Evolutionary conservation across 805 yeast genomes (phyloP).

Genomic region (Hanseniaspora occidentalis): DNA sequence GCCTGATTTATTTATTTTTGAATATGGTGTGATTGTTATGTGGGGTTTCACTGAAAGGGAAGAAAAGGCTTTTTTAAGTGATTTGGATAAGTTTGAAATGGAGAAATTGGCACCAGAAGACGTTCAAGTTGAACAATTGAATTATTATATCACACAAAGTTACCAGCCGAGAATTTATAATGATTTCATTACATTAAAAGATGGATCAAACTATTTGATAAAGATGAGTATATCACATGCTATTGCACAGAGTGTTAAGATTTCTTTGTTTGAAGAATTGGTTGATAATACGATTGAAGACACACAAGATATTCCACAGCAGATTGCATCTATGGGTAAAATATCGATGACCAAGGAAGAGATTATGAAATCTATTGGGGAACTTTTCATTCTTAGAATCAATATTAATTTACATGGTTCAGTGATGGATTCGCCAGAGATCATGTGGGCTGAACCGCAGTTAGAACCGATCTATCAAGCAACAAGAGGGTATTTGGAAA

Average conservation of each 20-base stretch:
- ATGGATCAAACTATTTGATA: constrained; percentile 79
- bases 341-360: constrained; percentile 90
- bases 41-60: constrained; percentile 91
- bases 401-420: constrained; percentile 77
- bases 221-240: constrained; percentile 93
- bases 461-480: constrained; percentile 96
- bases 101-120: constrained; percentile 85
- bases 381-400: constrained; percentile 75
- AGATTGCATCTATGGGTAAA: constrained; percentile 88
- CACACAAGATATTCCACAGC: constrained; percentile 94
- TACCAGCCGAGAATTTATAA: constrained; percentile 94
- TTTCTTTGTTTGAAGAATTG: constrained; percentile 87
- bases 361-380: constrained; percentile 96
- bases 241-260: constrained; percentile 88
- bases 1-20: constrained; percentile 79
- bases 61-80: constrained; percentile 68
- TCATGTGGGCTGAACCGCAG: constrained; percentile 99
- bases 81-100: constrained; percentile 79
- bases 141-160: constrained; percentile 84
- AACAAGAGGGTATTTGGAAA: constrained; percentile 88
- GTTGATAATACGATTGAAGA: constrained; percentile 96
- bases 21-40: constrained; percentile 91
- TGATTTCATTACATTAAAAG: constrained; percentile 86
- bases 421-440: constrained; percentile 89
- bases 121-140: constrained; percentile 88